Evolutionary conservation across 1,139 yeast species (phyloP), one percentile per base, ranked within the genome.

Genomic region (Tardiomyces depauwii): DNA sequence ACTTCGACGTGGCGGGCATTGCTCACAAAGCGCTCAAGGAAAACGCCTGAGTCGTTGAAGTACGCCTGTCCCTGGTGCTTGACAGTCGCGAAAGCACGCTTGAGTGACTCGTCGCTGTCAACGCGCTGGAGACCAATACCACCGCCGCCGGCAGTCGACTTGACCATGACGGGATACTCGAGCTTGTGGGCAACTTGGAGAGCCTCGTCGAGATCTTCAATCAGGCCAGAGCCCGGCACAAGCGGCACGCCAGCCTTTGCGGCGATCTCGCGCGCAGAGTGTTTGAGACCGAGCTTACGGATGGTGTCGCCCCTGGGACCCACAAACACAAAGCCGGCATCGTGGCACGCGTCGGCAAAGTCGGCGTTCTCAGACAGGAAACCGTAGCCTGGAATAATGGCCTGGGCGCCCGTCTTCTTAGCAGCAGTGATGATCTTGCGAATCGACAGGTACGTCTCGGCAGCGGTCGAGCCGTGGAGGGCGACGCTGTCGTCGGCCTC

Each of bases 111-210:
- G 55, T 78, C 86, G 41, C 79, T 74, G 58, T 88, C 95, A 50
- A 89, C 96, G 62, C 88, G 83, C 63, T 88, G 96, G 57, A 91
- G 72, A 53, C 98, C 98, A 59, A 89, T 91, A 66, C 98, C 98
- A 64, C 98, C 98, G 58, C 98, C 98, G 63, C 98, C 98, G 33
- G 97, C 97, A 51, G 97, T 89, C 18, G 95, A 84, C 67, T 91
- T 91, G 46, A 91, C 85, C 97, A 91, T 91, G 41, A 91, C 77
- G 23, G 98, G 97, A 59, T 86, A 91, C 51, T 80, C 87, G 47
- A 91, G 72, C 55, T 77, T 70, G 19, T 76, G 80, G n/a, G 96
- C 97, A 53, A 82, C 76, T 50, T 69, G 73, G 49, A 72, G 70
- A 2, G 97, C 97, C 57, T 85, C 95, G 18, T 73, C 73, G 7